Evolutionary conservation across 2,329 filamentous ascomycete genomes (phyloP).

Genomic region (Diaporthe destruens): DNA sequence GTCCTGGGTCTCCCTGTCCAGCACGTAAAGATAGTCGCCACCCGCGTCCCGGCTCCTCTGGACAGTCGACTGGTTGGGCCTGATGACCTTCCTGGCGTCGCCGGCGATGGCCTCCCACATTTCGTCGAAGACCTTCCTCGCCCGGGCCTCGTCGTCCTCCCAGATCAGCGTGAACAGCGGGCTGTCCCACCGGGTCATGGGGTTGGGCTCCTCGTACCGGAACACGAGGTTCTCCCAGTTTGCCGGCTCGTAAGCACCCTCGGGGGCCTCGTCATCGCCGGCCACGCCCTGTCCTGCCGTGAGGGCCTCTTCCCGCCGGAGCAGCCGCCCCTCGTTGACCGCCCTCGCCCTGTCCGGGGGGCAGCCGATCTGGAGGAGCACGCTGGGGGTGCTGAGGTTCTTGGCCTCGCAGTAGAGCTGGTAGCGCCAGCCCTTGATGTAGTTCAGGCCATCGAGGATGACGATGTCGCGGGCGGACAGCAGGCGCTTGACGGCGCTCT

Average conservation of each 20-base stretch:
- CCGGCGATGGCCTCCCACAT: conserved; percentile 82
- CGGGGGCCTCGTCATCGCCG: conserved; percentile 49
- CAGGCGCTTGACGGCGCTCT: conserved; percentile 82
- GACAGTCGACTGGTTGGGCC: conserved; percentile 82
- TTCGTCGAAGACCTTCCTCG: conserved; percentile 67
- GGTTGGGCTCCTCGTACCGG: conserved; percentile 87
- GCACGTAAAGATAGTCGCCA: conserved; percentile 82
- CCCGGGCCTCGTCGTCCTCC: conserved; percentile 76
- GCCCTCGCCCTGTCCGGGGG: conserved; percentile 62
- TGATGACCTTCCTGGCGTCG: conserved; percentile 72
- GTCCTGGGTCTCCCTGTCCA: conserved; percentile 84
- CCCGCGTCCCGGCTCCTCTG: conserved; percentile 71
- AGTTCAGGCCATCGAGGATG: conserved; percentile 84
- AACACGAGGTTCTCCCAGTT: conserved; percentile 86
- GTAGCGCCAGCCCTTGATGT: conserved; percentile 92
- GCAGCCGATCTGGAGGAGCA: conserved; percentile 76
- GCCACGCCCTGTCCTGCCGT: conserved; percentile 51
- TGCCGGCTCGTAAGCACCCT: conserved; percentile 63
- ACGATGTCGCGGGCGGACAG: conserved; percentile 81
- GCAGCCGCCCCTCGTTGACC: conserved; percentile 72
- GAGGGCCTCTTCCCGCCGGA: conserved; percentile 47
- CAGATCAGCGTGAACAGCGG: conserved; percentile 84
- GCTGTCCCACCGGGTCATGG: conserved; percentile 87
- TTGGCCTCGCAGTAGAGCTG: conserved; percentile 89
- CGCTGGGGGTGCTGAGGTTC: conserved; percentile 80